Evolutionary conservation across 306 rosid genomes (phyloP), one percentile per base, ranked within the genome.

Genomic region (Quercus bicolor): DNA sequence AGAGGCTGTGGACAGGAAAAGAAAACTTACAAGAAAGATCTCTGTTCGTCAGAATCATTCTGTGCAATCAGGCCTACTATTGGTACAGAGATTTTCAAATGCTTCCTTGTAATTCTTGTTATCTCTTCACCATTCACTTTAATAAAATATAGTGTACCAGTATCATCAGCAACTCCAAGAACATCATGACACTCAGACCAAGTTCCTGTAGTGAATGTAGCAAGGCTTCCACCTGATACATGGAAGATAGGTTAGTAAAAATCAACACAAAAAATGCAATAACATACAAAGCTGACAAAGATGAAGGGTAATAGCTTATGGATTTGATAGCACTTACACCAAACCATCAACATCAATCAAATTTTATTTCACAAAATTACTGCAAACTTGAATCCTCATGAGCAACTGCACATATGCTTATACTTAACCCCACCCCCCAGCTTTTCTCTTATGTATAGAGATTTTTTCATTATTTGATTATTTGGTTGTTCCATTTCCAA

Each of bases 121-220:
- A 93, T 86, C 75, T 91, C 91, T 64, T 90, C 97, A 54, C 98
- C 99, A 28, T 82, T 90, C 54, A 80, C 84, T 81, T 91, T 93
- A 84, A 95, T 84, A 83, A 95, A 91, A 90, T 89, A 91, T 33
- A 95, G 73, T 9, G 93, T 85, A 82, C 89, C 91, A 54, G 77
- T 79, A 45, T 95, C 93, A 75, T 93, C 98, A 74, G 81, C 87
- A 80, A 95, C 90, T 65, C 98, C 98, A 70, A 95, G 97, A 90
- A 93, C 73, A 62, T 90, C 90, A 73, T 90, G 93, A 70, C 86
- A 87, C 59, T 89, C 94, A 2, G 99, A 95, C 98, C 98, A 95
- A 75, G 92, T 81, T 80, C 99, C 99, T 54, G 87, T 70, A 62
- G 88, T 88, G 90, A 89, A 95, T 72, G 97, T 87, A 87, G 91